Evolutionary conservation across 2,329 filamentous ascomycete species (phyloP).

Genomic region (Fusarium nematophilum): DNA sequence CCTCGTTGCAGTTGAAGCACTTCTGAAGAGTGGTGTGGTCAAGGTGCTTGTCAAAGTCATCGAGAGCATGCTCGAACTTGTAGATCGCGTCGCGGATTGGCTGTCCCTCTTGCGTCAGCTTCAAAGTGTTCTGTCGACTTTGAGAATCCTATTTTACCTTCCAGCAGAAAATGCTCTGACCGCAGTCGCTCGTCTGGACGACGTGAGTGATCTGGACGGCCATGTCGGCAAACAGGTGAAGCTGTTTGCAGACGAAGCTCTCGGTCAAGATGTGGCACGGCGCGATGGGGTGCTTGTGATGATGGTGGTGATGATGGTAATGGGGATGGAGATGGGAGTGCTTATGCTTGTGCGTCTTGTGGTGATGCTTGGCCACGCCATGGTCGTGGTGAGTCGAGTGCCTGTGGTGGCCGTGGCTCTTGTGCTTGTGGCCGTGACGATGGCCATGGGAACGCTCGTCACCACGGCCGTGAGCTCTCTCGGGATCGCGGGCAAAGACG

Average conservation of each 20-base stretch:
- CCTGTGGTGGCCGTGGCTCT: not conserved
- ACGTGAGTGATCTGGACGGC: slow-evolving; percentile 37
- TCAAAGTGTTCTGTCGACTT: not conserved
- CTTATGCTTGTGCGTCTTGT: slow-evolving; percentile 29
- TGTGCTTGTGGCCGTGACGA: slow-evolving; percentile 5
- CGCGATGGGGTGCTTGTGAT: slow-evolving; percentile 32
- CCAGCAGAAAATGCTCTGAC: slow-evolving; percentile 41
- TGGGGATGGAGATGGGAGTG: slow-evolving; percentile 29
- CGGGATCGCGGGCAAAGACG: not conserved
- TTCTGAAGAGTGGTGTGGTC: slow-evolving; percentile 42
- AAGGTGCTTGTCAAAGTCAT: slow-evolving; percentile 42
- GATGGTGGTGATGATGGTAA: slow-evolving; percentile 18
- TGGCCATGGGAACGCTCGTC: slow-evolving; percentile 9
- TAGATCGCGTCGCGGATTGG: slow-evolving; percentile 39
- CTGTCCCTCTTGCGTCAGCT: slow-evolving; percentile 29
- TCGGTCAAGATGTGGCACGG: slow-evolving; percentile 37
- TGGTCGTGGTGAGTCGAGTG: slow-evolving; percentile 19
- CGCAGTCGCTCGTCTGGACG: slow-evolving; percentile 30
- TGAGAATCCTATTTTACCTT: slow-evolving; percentile 23
- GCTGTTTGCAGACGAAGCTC: slow-evolving; percentile 36
- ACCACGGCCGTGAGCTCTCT: slow-evolving; percentile 1
- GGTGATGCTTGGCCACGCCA: slow-evolving; percentile 10
- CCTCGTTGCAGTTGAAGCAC: slow-evolving; percentile 40
- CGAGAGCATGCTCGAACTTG: slow-evolving; percentile 43
- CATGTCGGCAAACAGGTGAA: slow-evolving; percentile 39